phyloP scores from a whole-genome alignment of 768 basidiomycete genomes.

The Xerocomellus amylosporus region DNA sequence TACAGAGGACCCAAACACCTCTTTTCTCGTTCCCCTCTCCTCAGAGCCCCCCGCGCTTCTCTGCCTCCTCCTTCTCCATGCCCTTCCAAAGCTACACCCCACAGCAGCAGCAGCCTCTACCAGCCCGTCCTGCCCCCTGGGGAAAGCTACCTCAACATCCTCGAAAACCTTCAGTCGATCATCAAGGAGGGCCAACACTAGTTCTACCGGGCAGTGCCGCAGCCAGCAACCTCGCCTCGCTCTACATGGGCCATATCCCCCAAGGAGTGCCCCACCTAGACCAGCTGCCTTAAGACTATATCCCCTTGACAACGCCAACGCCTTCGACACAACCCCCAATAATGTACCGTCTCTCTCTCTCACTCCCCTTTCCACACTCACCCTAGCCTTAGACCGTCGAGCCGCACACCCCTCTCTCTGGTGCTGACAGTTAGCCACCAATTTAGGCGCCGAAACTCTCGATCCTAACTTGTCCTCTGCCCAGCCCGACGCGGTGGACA shows the following conservation, averaged over 20 bases:
- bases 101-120: constrained; percentile 28
- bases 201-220: constrained; percentile 62
- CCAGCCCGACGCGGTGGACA: constrained; percentile 13
- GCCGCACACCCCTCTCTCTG: constrained; percentile 27
- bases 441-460: constrained; percentile 18
- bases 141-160: constrained; percentile 57
- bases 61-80: constrained; percentile 28
- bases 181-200: constrained; percentile 75
- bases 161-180: constrained; percentile 69
- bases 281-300: constrained; percentile 25
- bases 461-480: constrained; percentile 3
- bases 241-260: constrained; percentile 57
- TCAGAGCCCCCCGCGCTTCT: too few relatives aligned
- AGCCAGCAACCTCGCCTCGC: constrained; percentile 59
- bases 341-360: constrained; percentile 34
- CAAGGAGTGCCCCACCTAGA: constrained; percentile 34
- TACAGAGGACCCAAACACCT: too few relatives aligned
- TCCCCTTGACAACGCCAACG: constrained; percentile 14
- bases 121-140: constrained; percentile 41
- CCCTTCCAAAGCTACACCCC: constrained; percentile 35
- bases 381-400: constrained; percentile 22
- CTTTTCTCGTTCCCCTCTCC: too few relatives aligned
- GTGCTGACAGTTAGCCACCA: constrained; percentile 24
- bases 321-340: constrained; percentile 21
- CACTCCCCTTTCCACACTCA: constrained; percentile 2